Evolutionary conservation across 441 rosid species (phyloP).

Genomic region (Gossypium schwendimanii): DNA sequence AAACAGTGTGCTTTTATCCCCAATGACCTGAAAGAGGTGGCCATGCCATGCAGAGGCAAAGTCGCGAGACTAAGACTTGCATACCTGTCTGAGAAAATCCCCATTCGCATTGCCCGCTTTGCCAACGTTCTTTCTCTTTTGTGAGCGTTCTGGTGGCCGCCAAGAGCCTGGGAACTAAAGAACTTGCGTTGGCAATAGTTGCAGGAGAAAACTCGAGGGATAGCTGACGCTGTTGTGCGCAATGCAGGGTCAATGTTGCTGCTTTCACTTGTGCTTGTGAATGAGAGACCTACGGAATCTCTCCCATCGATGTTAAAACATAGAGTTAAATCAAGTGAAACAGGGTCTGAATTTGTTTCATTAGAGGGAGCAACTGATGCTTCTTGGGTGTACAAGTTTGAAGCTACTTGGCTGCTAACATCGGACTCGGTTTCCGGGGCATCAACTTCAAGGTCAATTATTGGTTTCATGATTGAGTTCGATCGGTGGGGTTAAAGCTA

Average conservation of each 20-base stretch:
- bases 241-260: conserved; percentile 37
- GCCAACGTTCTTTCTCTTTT: conserved; percentile 46
- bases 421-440: conserved; percentile 51
- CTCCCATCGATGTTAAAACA: conserved; percentile 29
- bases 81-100: conserved; percentile 36
- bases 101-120: conserved; percentile 44
- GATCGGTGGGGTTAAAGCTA: neutral
- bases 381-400: conserved; percentile 46
- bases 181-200: conserved; percentile 46
- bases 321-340: conserved; percentile 50
- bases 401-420: conserved; percentile 55
- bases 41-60: conserved; percentile 33
- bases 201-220: conserved; percentile 41
- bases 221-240: conserved; percentile 22
- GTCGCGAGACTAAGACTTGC: conserved; percentile 29
- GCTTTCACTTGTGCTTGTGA: conserved; percentile 56
- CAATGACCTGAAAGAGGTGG: conserved; percentile 26
- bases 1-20: conserved; percentile 47
- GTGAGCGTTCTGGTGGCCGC: conserved; percentile 53
- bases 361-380: conserved; percentile 24
- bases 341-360: conserved; percentile 25
- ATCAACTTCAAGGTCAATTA: conserved; percentile 49
- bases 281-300: conserved; percentile 9
- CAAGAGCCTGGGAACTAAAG: conserved; percentile 52
- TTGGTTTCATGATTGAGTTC: conserved; percentile 37